A percentile compares a stretch with the other conserved stretches of the same genome.
phyloP scores from a whole-genome alignment of 2,329 filamentous ascomycete species.

The Cladosporium sp. region DNA sequence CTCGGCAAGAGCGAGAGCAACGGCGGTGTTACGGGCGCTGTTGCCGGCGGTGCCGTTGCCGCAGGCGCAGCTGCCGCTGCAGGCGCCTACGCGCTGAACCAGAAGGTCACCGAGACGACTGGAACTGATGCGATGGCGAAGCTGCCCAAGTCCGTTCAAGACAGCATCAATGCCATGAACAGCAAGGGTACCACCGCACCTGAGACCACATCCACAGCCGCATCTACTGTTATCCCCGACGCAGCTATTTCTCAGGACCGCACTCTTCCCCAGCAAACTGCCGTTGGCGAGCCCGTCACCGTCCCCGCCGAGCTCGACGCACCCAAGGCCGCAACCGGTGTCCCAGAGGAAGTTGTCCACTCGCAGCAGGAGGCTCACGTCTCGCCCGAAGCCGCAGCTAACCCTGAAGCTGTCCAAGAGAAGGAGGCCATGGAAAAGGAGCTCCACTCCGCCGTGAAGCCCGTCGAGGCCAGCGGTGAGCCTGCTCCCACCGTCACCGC shows the following conservation, averaged over 20 bases:
- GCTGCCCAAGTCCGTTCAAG: constrained; percentile 41
- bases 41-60: constrained; percentile 47
- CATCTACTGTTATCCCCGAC: constrained; percentile 31
- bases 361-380: constrained; percentile 38
- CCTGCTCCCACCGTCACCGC: constrained; percentile 43
- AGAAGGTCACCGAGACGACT: constrained; percentile 42
- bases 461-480: constrained; percentile 44
- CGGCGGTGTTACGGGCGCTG: constrained; percentile 41
- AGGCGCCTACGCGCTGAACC: constrained; percentile 38
- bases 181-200: constrained; percentile 22
- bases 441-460: constrained; percentile 61
- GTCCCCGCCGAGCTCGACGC: constrained; percentile 23
- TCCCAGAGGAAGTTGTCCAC: constrained; percentile 32
- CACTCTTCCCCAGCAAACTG: constrained; percentile 22
- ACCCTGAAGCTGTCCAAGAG: constrained; percentile 67
- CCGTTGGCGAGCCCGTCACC: constrained; percentile 26
- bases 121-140: constrained; percentile 51
- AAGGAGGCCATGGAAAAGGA: constrained; percentile 75
- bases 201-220: constrained; percentile 9
- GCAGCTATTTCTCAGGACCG: constrained; percentile 20
- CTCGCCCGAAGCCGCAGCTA: constrained; percentile 70
- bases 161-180: constrained; percentile 45
- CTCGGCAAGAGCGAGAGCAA: constrained; percentile 37
- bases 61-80: constrained; percentile 46
- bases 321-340: constrained; percentile 28